A percentile compares a stretch with the other conserved stretches of the same genome.
Evolutionary conservation across 2,329 filamentous ascomycete genomes (phyloP).

Genomic region (Trichoderma pleuroti): DNA sequence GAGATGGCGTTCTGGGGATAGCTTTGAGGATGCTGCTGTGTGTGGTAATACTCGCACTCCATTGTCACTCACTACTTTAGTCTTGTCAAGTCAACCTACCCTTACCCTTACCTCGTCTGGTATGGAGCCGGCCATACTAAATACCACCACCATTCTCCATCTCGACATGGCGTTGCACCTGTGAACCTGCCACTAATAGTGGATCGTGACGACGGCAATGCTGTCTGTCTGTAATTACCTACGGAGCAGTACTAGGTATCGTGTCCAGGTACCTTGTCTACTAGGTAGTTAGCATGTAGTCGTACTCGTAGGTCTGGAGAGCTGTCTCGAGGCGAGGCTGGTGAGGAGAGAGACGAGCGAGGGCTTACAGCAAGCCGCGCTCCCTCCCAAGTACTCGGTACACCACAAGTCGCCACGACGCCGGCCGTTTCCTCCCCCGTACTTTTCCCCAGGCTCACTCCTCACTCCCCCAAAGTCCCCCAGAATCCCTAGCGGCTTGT

Average conservation of each 20-base stretch:
- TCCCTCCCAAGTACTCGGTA: background rate
- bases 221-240: too few relatives aligned
- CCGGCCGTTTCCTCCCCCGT: background rate
- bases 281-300: background rate
- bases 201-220: background rate
- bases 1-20: constrained; percentile 5
- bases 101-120: background rate
- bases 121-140: constrained; percentile 6
- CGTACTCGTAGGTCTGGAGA: background rate
- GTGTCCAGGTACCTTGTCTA: background rate
- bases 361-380: background rate
- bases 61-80: background rate
- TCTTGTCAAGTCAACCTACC: background rate
- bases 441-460: constrained; percentile 10
- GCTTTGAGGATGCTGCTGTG: background rate
- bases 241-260: too few relatives aligned
- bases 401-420: background rate
- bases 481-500: constrained; percentile 9
- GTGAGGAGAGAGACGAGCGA: background rate
- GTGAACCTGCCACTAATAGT: background rate
- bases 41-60: background rate
- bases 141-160: background rate
- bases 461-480: background rate
- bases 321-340: background rate
- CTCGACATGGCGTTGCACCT: background rate